Evolutionary conservation across 257 asterid species (phyloP), one percentile per base, ranked within the genome.

Genomic region (Hygrophila difformis): DNA sequence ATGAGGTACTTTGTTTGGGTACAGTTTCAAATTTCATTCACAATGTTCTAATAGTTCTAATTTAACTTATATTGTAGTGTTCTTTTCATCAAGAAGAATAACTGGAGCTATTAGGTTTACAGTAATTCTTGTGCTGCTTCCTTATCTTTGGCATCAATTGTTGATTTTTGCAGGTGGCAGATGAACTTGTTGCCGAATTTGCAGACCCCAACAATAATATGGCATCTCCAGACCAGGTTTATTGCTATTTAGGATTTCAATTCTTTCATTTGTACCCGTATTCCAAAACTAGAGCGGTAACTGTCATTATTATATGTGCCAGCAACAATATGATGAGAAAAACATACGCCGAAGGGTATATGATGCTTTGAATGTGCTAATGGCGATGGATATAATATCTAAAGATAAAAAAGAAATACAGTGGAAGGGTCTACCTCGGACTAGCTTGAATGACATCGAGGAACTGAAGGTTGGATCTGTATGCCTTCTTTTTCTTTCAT

Each of bases 331-430:
- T 50, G 98, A 91, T 46, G 98, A 91, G 84, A 91, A 91, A 65
- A 91, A 91, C 53, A 91, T 91, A 49, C 80, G 98, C 8, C 88
- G 98, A 31, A 73, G 98, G 71, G 98, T 91, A n/a, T 91, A 86
- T 56, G 98, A 91, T 66, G 98, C 96, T 56, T 60, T 91, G 49
- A 91, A 91, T 53, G 98, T 91, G 61, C 79, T 91, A 56, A 91
- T 91, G 98, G 98, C 98, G 9, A 91, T 91, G 98, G 98, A 86
- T 68, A 86, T 91, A 39, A 86, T 91, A 57, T 85, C 98, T 21
- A 91, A 86, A 72, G 96, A 89, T 60, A 89, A 88, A 69, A 88
- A 85, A 64, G 96, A 89, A 57, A 89, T 89, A 77, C 98, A 89
- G 65, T 89, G 98, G 98, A 89, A 70, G 72, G 98, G 98, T 52